phyloP scores from a whole-genome alignment of 169 alveolate species.

The Miamiensis avidus region DNA sequence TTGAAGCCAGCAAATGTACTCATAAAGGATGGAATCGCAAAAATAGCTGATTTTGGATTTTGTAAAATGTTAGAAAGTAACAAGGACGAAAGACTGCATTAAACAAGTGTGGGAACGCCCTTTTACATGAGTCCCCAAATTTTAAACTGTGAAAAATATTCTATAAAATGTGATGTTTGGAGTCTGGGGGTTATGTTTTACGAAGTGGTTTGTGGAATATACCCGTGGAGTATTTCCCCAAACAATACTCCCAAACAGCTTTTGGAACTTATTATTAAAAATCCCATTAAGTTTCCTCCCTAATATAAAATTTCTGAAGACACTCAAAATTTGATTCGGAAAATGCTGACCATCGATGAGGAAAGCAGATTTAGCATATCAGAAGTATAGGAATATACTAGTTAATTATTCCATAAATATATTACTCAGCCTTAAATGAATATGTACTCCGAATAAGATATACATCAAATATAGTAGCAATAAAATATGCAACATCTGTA shows the following conservation, averaged over 20 bases:
- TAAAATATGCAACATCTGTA: too few relatives aligned
- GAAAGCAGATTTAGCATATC: background rate
- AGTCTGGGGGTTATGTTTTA: slow-evolving; percentile 53
- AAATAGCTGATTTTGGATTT: slow-evolving; percentile 48
- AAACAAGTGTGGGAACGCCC: slow-evolving; percentile 52
- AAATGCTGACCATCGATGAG: background rate
- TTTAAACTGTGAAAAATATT: slow-evolving; percentile 33
- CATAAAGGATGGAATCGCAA: slow-evolving; percentile 37
- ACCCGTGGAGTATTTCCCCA: slow-evolving; percentile 1
- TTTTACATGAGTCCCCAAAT: slow-evolving; percentile 59
- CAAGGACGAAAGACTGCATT: background rate
- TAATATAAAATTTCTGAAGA: background rate
- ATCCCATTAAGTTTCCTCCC: background rate
- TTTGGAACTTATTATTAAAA: background rate
- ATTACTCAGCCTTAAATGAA: too few relatives aligned
- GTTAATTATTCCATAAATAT: background rate
- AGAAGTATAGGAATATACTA: background rate
- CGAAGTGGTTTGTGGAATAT: slow-evolving; percentile 43
- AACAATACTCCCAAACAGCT: background rate
- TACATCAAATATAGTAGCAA: too few relatives aligned
- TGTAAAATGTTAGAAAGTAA: slow-evolving; percentile 31
- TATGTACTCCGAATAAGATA: too few relatives aligned
- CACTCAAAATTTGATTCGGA: background rate
- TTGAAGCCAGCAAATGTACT: slow-evolving; percentile 44
- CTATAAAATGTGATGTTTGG: slow-evolving; percentile 65